phyloP scores from a whole-genome alignment of 2,329 filamentous ascomycete genomes.

The Colletotrichum destructivum region DNA sequence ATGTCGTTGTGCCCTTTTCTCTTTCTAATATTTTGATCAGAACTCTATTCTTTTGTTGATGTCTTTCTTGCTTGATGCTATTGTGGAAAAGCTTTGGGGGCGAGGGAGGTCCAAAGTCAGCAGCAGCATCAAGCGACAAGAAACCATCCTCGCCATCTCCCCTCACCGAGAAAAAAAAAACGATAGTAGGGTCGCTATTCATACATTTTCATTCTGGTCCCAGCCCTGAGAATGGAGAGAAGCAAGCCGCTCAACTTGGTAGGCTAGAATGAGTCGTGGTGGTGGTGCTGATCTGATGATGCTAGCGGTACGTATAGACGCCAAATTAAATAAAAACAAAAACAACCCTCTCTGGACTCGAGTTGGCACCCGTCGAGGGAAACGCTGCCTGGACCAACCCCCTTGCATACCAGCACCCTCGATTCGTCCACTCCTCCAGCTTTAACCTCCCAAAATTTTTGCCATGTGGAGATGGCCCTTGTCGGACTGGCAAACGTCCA shows the following conservation, averaged over 20 bases:
- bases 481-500: slow-evolving; percentile 16
- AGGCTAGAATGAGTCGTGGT: slow-evolving; percentile 10
- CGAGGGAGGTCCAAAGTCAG: too few species aligned
- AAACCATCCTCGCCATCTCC: neutral
- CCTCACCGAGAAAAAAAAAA: too few species aligned
- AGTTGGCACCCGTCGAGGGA: slow-evolving; percentile 25
- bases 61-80: neutral
- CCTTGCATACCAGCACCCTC: slow-evolving; percentile 37
- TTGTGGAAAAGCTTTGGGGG: neutral
- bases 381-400: slow-evolving; percentile 35
- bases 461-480: slow-evolving; percentile 35
- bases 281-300: slow-evolving; percentile 4
- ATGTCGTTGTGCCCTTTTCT: slow-evolving; percentile 1
- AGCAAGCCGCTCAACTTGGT: neutral
- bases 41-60: slow-evolving; percentile 7
- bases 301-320: slow-evolving; percentile 12
- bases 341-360: neutral
- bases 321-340: neutral
- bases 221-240: neutral
- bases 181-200: too few species aligned
- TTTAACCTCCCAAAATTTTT: slow-evolving; percentile 17
- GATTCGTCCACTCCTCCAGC: slow-evolving; percentile 31
- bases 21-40: slow-evolving; percentile 18
- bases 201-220: neutral
- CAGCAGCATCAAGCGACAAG: neutral